Evolutionary conservation across 371 early-diverging fungal genomes (phyloP).

Genomic region (Nematocida sp.): DNA sequence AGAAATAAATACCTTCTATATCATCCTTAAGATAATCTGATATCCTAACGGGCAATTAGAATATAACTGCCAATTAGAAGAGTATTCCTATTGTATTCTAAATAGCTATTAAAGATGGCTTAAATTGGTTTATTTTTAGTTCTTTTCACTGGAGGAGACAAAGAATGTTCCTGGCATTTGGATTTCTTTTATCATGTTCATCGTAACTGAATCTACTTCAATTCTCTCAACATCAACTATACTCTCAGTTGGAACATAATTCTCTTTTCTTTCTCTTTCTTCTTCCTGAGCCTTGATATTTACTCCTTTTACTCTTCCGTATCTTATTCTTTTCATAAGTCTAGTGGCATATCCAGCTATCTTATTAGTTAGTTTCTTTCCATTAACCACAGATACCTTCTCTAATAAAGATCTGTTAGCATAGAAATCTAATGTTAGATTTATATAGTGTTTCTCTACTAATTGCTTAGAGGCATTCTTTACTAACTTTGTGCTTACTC

Average conservation of each 20-base stretch:
- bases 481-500: conserved; percentile 83
- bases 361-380: conserved; percentile 99
- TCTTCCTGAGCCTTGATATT: conserved; percentile 99
- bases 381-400: conserved; percentile 91
- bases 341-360: conserved; percentile 99
- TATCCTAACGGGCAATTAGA: too few relatives aligned
- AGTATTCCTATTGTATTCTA: neutral
- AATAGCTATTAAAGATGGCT: neutral
- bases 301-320: conserved; percentile 96
- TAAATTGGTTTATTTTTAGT: neutral
- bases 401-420: conserved; percentile 96
- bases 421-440: conserved; percentile 97
- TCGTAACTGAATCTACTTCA: conserved; percentile 86
- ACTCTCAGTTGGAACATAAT: conserved; percentile 96
- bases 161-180: conserved; percentile 61
- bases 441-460: conserved; percentile 99
- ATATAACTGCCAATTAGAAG: too few relatives aligned
- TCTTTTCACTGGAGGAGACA: conserved; percentile 27
- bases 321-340: conserved; percentile 97
- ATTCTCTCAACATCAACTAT: conserved; percentile 84
- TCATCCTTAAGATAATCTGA: too few relatives aligned
- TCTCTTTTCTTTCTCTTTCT: conserved; percentile 99
- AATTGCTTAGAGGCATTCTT: conserved; percentile 98
- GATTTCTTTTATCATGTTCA: conserved; percentile 62
- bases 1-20: too few relatives aligned